These are phyloP conservation scores for Candida mattraensis DNA, from an alignment of 805 yeast species.

Conservation along the genomic window DNA sequence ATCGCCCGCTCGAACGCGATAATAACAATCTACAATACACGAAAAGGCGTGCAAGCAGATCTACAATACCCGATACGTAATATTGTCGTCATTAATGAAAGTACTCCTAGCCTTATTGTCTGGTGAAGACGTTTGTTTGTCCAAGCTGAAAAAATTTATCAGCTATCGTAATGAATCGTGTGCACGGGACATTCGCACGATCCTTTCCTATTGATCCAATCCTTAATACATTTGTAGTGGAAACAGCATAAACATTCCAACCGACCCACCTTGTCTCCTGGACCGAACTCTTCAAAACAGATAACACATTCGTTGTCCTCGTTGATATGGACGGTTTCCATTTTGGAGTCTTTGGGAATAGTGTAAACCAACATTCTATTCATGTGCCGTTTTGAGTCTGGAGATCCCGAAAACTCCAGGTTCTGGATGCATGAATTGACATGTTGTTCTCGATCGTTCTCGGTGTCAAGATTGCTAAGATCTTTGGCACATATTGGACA, in stretches of 20 bases:
- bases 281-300: slow-evolving; percentile 83
- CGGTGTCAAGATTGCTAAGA: slow-evolving; percentile 19
- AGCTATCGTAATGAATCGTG: slow-evolving; percentile 38
- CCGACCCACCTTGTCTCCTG: slow-evolving; percentile 88
- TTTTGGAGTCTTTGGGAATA: slow-evolving; percentile 42
- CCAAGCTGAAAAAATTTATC: too few species aligned
- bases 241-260: slow-evolving; percentile 93
- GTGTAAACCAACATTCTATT: slow-evolving; percentile 87
- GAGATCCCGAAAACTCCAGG: slow-evolving; percentile 64
- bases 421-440: slow-evolving; percentile 63
- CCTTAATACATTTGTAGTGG: slow-evolving; percentile 86
- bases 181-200: slow-evolving; percentile 88
- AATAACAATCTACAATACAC: too few species aligned
- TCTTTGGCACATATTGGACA: slow-evolving; percentile 46
- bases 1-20: too few species aligned
- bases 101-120: too few species aligned
- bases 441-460: slow-evolving; percentile 58
- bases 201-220: slow-evolving; percentile 88
- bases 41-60: too few species aligned
- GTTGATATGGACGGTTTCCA: slow-evolving; percentile 19
- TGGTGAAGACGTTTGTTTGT: too few species aligned
- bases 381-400: slow-evolving; percentile 51
- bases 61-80: too few species aligned
- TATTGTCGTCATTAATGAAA: too few species aligned
- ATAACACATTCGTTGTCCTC: slow-evolving; percentile 83